Evolutionary conservation across 2,329 filamentous ascomycete genomes (phyloP).

Genomic region (Immersiporthe knoxdaviesiana): DNA sequence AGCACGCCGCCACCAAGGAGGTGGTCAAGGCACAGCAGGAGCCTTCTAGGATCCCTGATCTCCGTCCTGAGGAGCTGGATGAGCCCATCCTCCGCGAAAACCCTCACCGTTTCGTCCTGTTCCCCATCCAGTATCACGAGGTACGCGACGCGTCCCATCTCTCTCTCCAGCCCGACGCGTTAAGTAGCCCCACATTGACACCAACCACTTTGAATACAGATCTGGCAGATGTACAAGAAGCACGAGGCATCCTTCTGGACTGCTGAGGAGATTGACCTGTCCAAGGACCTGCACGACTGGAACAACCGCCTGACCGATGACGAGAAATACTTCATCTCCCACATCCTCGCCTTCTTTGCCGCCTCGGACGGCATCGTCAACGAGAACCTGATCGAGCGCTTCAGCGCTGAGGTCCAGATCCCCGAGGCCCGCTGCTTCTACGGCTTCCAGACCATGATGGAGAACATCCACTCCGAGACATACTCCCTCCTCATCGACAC

Average conservation of each 20-base stretch:
- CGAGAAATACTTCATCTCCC: conserved; percentile 97
- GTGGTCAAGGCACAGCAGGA: conserved; percentile 50
- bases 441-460: conserved; percentile 99
- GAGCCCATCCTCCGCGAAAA: conserved; percentile 97
- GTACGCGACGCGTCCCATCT: conserved; percentile 63
- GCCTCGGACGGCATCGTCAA: conserved; percentile 99
- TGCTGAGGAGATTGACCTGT: conserved; percentile 97
- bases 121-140: conserved; percentile 99
- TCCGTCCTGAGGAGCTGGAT: conserved; percentile 68
- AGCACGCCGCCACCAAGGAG: conserved; percentile 53
- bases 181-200: conserved; percentile 59
- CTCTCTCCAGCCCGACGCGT: conserved; percentile 66
- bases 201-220: conserved; percentile 58
- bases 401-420: conserved; percentile 95
- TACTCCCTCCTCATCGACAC: conserved; percentile 99
- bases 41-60: conserved; percentile 43
- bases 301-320: conserved; percentile 97
- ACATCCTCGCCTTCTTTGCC: conserved; percentile 98
- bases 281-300: conserved; percentile 99
- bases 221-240: conserved; percentile 99
- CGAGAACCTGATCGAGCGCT: conserved; percentile 97
- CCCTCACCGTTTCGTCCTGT: conserved; percentile 92
- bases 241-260: conserved; percentile 99
- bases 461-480: conserved; percentile 99
- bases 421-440: conserved; percentile 99